Conservation (phyloP, 768 basidiomycete species). For the Rhizopogon rudus region DNA sequence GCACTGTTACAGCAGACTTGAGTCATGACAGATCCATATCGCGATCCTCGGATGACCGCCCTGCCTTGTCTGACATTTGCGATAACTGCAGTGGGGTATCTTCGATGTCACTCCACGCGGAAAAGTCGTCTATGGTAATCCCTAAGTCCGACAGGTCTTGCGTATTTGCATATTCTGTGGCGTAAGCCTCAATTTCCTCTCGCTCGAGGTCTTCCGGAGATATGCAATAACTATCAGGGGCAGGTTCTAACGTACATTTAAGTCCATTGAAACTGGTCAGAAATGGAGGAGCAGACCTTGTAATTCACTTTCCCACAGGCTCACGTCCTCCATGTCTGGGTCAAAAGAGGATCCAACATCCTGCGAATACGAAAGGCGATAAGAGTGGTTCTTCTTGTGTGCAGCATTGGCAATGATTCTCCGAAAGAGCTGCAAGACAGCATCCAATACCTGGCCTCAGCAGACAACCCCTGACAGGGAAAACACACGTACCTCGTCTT, state of each 20-base stretch:
- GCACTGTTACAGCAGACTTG: neutral
- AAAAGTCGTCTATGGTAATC: constrained; percentile 9
- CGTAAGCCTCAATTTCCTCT: constrained; percentile 56
- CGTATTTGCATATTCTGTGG: constrained; percentile 43
- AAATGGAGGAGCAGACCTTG: constrained; percentile 28
- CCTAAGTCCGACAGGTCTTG: constrained; percentile 46
- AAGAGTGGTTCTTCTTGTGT: constrained; percentile 45
- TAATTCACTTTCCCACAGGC: constrained; percentile 56
- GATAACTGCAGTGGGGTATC: constrained; percentile 3
- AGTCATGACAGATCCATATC: constrained; percentile 24
- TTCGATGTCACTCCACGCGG: constrained; percentile 17
- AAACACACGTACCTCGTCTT: constrained; percentile 48
- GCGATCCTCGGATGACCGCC: neutral
- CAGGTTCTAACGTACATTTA: neutral
- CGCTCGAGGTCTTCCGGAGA: constrained; percentile 47
- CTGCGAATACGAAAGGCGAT: constrained; percentile 56
- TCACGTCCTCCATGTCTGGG: constrained; percentile 62
- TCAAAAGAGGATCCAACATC: constrained; percentile 78
- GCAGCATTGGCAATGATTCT: constrained; percentile 57
- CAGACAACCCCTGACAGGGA: constrained; percentile 3
- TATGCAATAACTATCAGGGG: constrained; percentile 3
- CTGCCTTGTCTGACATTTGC: neutral
- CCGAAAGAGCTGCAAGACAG: constrained; percentile 49
- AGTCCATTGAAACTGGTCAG: neutral
- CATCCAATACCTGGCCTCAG: neutral